Evolutionary conservation across 371 early-diverging fungal genomes (phyloP).

Genomic region (Funneliformis caledonium): DNA sequence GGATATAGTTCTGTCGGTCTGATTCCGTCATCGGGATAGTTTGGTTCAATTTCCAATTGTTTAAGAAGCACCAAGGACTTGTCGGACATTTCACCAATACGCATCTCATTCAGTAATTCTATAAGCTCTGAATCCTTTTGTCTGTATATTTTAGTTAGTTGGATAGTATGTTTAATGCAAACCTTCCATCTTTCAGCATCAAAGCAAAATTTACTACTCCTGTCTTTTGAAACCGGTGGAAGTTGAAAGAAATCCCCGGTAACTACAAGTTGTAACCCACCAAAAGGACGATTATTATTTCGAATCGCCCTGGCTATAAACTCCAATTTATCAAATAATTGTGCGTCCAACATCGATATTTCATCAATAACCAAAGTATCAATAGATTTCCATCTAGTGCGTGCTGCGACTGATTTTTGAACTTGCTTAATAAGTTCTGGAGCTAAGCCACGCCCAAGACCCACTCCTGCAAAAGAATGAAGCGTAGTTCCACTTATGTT

Average conservation of each 20-base stretch:
- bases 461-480: conserved; percentile 62
- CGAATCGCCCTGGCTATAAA: conserved; percentile 67
- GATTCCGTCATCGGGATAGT: conserved; percentile 60
- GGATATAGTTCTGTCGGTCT: conserved; percentile 79
- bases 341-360: conserved; percentile 88
- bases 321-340: conserved; percentile 82
- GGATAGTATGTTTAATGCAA: conserved; percentile 54
- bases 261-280: conserved; percentile 86
- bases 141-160: conserved; percentile 60
- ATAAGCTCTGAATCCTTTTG: conserved; percentile 63
- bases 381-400: conserved; percentile 62
- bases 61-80: conserved; percentile 54
- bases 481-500: conserved; percentile 63
- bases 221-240: conserved; percentile 72
- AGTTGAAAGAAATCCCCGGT: conserved; percentile 94
- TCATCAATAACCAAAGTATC: conserved; percentile 89
- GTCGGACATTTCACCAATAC: conserved; percentile 61
- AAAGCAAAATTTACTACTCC: conserved; percentile 64
- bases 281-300: conserved; percentile 66
- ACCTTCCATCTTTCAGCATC: conserved; percentile 72
- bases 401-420: conserved; percentile 57
- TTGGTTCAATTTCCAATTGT: conserved; percentile 58
- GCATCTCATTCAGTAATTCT: conserved; percentile 69
- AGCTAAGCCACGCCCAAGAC: conserved; percentile 42
- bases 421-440: conserved; percentile 25